Evolutionary conservation across 2,329 filamentous ascomycete species (phyloP).

Genomic region (Aspergillus arachidicola): DNA sequence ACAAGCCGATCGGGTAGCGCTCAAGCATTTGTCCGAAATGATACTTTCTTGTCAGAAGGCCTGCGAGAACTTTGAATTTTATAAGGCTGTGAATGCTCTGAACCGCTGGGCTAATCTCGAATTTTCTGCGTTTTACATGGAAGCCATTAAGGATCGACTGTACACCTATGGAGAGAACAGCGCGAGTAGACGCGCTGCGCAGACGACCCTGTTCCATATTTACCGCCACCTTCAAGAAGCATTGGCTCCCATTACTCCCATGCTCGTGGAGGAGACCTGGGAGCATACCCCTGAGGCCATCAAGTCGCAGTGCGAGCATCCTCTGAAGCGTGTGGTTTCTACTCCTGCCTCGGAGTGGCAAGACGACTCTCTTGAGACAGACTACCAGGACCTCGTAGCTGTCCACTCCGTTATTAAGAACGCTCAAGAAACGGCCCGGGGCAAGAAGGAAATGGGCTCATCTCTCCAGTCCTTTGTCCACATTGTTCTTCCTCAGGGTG

Average conservation of each 20-base stretch:
- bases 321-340: conserved; percentile 44
- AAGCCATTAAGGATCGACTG: conserved; percentile 85
- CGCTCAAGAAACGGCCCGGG: conserved; percentile 72
- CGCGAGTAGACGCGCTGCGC: conserved; percentile 58
- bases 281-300: conserved; percentile 71
- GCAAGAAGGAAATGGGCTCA: conserved; percentile 73
- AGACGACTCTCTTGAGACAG: conserved; percentile 52
- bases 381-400: conserved; percentile 46
- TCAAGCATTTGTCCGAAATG: conserved; percentile 71
- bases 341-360: conserved; percentile 37
- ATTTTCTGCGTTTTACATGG: conserved; percentile 91
- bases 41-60: conserved; percentile 66
- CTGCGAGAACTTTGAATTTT: conserved; percentile 76
- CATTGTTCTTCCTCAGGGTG: conserved; percentile 29
- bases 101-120: conserved; percentile 82
- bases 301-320: conserved; percentile 51
- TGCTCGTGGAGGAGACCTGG: conserved; percentile 88
- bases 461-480: conserved; percentile 76
- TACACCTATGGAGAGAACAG: conserved; percentile 78
- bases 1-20: conserved; percentile 71
- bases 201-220: conserved; percentile 62
- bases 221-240: conserved; percentile 74
- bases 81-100: conserved; percentile 71
- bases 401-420: conserved; percentile 71
- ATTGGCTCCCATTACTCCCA: conserved; percentile 77